Evolutionary conservation across 2,329 filamentous ascomycete species (phyloP).

Genomic region (Hawksworthiomyces lignivorus): DNA sequence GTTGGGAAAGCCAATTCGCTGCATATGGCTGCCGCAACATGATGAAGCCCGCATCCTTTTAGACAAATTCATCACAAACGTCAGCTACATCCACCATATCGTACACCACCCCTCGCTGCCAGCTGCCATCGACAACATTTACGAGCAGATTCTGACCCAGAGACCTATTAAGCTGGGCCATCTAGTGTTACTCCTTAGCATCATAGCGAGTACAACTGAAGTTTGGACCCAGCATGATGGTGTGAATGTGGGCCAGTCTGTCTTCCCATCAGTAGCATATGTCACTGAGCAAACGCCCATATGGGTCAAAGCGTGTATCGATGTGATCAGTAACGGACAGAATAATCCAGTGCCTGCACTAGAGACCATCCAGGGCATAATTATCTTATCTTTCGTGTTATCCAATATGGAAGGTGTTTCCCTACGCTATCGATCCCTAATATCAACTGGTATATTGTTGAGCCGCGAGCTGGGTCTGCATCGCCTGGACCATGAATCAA

Average conservation of each 20-base stretch:
- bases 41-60: neutral
- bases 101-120: constrained; percentile 6
- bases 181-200: constrained; percentile 1
- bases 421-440: constrained; percentile 5
- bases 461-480: constrained; percentile 7
- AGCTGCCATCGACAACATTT: neutral
- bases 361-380: constrained; percentile 3
- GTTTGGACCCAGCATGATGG: too few relatives aligned
- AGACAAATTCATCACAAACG: neutral
- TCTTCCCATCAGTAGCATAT: neutral
- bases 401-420: constrained; percentile 6
- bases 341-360: neutral
- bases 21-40: constrained; percentile 3
- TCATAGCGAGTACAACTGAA: neutral
- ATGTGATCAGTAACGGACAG: neutral
- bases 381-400: constrained; percentile 5
- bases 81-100: constrained; percentile 9
- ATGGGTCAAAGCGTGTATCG: constrained; percentile 3
- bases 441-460: constrained; percentile 3
- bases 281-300: neutral
- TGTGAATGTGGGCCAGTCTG: too few relatives aligned
- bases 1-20: neutral
- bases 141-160: neutral
- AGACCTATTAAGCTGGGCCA: constrained; percentile 1
- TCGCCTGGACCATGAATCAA: constrained; percentile 3